Percentiles rank a stretch among this genome's conserved stretches.
phyloP scores from a whole-genome alignment of 1,139 yeast genomes.

The Diutina catenulata region DNA sequence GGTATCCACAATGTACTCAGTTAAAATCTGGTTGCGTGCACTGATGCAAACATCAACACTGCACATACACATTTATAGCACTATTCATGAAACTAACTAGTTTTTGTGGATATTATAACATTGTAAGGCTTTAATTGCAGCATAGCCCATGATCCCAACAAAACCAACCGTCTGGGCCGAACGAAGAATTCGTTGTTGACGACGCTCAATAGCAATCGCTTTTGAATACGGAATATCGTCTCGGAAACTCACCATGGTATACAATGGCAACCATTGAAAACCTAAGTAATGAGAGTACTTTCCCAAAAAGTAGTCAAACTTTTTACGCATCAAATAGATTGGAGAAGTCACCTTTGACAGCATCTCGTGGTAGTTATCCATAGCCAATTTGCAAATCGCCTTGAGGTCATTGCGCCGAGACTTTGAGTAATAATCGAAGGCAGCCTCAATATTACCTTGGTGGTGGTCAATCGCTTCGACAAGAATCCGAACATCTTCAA shows the following conservation, averaged over 20 bases:
- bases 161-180: not conserved
- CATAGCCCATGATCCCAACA: not conserved
- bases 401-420: constrained; percentile 53
- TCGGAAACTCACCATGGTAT: constrained; percentile 86
- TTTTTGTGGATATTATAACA: not conserved
- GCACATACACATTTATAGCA: no score
- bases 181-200: constrained; percentile 34
- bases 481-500: constrained; percentile 73
- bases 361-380: constrained; percentile 81
- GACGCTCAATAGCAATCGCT: constrained; percentile 46
- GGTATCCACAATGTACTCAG: no score
- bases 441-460: constrained; percentile 28
- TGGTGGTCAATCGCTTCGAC: constrained; percentile 40
- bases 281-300: constrained; percentile 28
- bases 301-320: constrained; percentile 56
- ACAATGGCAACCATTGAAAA: constrained; percentile 72
- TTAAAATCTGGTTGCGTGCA: no score
- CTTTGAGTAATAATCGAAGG: constrained; percentile 47
- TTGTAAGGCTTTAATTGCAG: not conserved
- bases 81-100: not conserved
- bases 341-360: constrained; percentile 66
- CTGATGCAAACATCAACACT: no score
- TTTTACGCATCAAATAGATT: constrained; percentile 52
- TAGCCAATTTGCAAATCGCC: constrained; percentile 69
- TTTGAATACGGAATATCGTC: constrained; percentile 68